These are phyloP conservation scores for Colletotrichum karsti DNA, from an alignment of 2,329 filamentous ascomycete genomes.

Conservation along the genomic window DNA sequence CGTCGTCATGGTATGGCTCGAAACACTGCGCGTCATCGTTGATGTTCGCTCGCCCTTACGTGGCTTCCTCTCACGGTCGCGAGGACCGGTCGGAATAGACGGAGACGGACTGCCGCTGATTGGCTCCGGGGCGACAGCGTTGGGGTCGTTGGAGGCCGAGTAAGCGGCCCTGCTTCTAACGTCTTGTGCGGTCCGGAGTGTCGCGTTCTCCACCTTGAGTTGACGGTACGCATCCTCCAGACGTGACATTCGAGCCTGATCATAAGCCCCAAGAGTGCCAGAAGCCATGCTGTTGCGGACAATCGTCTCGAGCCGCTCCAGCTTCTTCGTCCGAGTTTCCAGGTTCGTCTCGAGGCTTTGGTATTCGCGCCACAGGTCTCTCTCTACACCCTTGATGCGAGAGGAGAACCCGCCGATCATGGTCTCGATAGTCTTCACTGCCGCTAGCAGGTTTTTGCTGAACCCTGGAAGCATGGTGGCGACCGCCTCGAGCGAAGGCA, in stretches of 20 bases:
- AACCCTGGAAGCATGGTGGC: conserved; percentile 87
- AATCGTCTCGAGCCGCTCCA: conserved; percentile 86
- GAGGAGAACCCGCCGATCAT: conserved; percentile 81
- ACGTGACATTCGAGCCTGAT: conserved; percentile 57
- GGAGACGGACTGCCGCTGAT: conserved; percentile 60
- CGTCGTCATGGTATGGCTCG: conserved; percentile 19
- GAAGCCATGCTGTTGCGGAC: conserved; percentile 71
- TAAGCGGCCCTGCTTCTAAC: conserved; percentile 61
- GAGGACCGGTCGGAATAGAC: conserved; percentile 62
- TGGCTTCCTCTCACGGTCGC: conserved; percentile 43
- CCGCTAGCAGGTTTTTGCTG: conserved; percentile 86
- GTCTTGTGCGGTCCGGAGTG: conserved; percentile 71
- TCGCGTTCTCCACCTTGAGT: conserved; percentile 73
- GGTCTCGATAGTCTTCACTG: conserved; percentile 86
- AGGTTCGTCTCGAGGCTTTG: conserved; percentile 84
- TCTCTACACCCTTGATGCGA: conserved; percentile 86
- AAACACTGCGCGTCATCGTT: conserved; percentile 40
- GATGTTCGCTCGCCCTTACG: conserved; percentile 31
- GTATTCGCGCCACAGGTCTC: conserved; percentile 91
- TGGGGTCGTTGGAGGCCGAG: conserved; percentile 46
- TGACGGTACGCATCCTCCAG: conserved; percentile 70
- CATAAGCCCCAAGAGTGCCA: conserved; percentile 52
- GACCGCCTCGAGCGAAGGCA: conserved; percentile 87
- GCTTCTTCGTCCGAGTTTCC: conserved; percentile 80
- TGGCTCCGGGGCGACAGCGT: conserved; percentile 41